These are phyloP conservation scores for Pleodorina starrii DNA, from an alignment of 139 green algal genomes.

Conservation along the genomic window DNA sequence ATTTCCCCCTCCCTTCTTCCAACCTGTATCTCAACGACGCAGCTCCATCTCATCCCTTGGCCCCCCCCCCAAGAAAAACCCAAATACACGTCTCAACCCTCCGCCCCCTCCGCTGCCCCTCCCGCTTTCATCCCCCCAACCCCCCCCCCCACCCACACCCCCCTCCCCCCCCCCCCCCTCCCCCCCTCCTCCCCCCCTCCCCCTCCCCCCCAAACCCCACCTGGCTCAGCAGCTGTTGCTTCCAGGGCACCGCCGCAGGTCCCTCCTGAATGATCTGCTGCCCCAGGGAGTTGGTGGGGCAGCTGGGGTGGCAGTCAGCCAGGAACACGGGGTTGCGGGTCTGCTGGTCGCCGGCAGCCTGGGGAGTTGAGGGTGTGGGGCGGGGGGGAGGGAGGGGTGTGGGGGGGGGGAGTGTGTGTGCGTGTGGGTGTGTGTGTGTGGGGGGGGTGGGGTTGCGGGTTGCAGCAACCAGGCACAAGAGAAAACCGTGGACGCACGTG, in stretches of 20 bases:
- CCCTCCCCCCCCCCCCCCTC: background rate
- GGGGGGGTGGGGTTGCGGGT: no score
- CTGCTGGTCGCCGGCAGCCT: constrained; percentile 54
- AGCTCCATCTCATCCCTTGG: no score
- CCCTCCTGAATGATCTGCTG: constrained; percentile 64
- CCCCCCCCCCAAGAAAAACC: background rate
- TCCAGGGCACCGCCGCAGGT: constrained; percentile 60
- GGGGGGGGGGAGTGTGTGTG: no score
- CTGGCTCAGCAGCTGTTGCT: constrained; percentile 65
- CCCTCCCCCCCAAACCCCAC: constrained; percentile 40
- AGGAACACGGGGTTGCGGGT: constrained; percentile 67
- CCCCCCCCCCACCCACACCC: background rate
- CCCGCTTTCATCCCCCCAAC: background rate
- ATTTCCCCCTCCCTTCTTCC: no score
- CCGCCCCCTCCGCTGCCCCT: background rate
- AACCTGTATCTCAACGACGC: no score
- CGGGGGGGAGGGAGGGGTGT: no score
- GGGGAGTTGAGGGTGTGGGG: background rate
- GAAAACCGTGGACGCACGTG: no score
- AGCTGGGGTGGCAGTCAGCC: constrained; percentile 67
- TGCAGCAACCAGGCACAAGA: no score
- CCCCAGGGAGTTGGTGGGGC: constrained; percentile 64
- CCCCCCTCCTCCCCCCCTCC: no score
- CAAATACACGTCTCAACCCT: background rate
- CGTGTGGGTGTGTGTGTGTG: no score